These are phyloP conservation scores for Platanthera zijinensis DNA, from an alignment of 106 monocot genomes.

Conservation along the genomic window DNA sequence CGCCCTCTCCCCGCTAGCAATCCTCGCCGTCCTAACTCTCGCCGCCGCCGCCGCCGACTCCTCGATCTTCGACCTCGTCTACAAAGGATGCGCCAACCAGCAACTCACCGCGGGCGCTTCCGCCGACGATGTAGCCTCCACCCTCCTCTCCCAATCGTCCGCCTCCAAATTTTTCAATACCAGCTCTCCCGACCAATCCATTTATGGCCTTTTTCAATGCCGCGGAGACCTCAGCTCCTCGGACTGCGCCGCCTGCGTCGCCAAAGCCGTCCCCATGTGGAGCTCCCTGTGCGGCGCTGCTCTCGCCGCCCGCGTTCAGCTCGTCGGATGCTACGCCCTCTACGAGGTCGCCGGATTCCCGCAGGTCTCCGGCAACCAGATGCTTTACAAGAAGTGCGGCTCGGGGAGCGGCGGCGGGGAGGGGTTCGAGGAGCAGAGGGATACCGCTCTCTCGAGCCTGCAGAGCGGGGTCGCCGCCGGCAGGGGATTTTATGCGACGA, in stretches of 20 bases:
- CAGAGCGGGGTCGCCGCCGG: constrained; percentile 43
- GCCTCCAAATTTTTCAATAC: constrained; percentile 82
- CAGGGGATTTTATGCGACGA: constrained; percentile 71
- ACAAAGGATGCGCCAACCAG: constrained; percentile 90
- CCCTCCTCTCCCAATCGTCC: constrained; percentile 48
- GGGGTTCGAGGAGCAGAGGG: constrained; percentile 65
- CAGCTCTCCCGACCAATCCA: constrained; percentile 25
- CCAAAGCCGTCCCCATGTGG: constrained; percentile 48
- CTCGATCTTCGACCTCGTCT: constrained; percentile 54
- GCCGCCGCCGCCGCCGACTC: background rate
- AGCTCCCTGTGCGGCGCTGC: constrained; percentile 46
- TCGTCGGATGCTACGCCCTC: constrained; percentile 76
- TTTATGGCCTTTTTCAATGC: constrained; percentile 93
- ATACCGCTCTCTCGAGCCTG: constrained; percentile 74
- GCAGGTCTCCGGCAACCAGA: constrained; percentile 70
- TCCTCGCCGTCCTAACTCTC: background rate
- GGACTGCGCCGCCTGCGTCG: constrained; percentile 78
- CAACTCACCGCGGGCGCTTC: constrained; percentile 18
- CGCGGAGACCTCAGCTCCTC: constrained; percentile 65
- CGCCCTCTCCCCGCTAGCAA: background rate
- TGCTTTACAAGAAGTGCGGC: constrained; percentile 76
- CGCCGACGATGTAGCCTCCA: constrained; percentile 21
- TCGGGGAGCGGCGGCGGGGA: constrained; percentile 30
- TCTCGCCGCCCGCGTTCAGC: constrained; percentile 81
- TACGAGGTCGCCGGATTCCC: constrained; percentile 77